A percentile compares a stretch with the other conserved stretches of the same genome.
phyloP scores from a whole-genome alignment of 805 yeast species.

The Candida fluviatilis region DNA sequence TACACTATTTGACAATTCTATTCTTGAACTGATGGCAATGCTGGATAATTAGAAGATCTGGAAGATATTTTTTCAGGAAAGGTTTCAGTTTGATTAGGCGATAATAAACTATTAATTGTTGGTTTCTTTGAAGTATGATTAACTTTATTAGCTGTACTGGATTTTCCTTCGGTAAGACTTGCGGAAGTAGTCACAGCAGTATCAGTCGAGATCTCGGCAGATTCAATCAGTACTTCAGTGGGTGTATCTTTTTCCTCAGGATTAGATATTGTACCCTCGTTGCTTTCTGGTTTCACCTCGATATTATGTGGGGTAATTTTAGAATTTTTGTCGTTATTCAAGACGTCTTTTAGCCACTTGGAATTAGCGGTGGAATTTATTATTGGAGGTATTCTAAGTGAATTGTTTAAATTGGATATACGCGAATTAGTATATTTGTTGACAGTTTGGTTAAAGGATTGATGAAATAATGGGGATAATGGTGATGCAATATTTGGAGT shows the following conservation, averaged over 20 bases:
- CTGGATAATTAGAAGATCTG: background rate
- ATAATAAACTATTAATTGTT: constrained; percentile 26
- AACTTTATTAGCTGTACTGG: constrained; percentile 1
- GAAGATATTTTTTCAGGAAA: constrained; percentile 1
- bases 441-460: constrained; percentile 24
- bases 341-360: constrained; percentile 25
- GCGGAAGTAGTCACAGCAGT: background rate
- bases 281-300: background rate
- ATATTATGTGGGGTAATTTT: constrained; percentile 10
- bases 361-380: constrained; percentile 1
- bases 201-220: no score
- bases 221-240: no score
- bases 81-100: constrained; percentile 19
- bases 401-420: constrained; percentile 3
- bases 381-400: background rate
- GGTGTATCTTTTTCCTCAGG: no score
- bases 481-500: constrained; percentile 34
- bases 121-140: constrained; percentile 19
- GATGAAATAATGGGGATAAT: constrained; percentile 38
- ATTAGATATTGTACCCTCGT: background rate
- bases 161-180: constrained; percentile 1
- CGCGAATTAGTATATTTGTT: background rate
- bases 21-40: constrained; percentile 2
- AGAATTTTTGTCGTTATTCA: constrained; percentile 17
- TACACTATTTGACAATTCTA: background rate